Conservation (phyloP, 2,329 filamentous ascomycete genomes). For the Penicillium decumbens region DNA sequence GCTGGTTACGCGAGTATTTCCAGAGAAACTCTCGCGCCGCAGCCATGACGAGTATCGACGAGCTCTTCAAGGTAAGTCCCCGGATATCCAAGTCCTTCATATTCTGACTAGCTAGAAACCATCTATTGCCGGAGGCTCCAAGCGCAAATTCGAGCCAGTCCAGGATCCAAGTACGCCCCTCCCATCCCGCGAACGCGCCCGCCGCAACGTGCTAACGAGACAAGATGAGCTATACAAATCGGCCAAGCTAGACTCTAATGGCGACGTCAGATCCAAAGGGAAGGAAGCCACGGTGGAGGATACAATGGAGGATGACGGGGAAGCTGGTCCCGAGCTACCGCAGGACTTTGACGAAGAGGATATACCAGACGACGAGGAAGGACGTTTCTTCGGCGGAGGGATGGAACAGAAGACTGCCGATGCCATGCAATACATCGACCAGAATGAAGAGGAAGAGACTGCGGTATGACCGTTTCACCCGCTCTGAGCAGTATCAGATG, state of each 20-base stretch:
- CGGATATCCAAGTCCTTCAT: neutral
- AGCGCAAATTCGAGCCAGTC: conserved; percentile 57
- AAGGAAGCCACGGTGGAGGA: conserved; percentile 47
- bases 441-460: conserved; percentile 53
- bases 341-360: conserved; percentile 55
- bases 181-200: conserved; percentile 38
- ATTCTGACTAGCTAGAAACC: conserved; percentile 44
- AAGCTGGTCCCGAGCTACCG: conserved; percentile 53
- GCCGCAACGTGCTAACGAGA: conserved; percentile 55
- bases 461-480: conserved; percentile 30
- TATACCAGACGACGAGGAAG: conserved; percentile 75
- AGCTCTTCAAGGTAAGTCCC: conserved; percentile 53
- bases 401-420: conserved; percentile 75
- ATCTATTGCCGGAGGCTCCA: conserved; percentile 43
- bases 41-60: conserved; percentile 57
- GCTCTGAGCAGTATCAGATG: neutral
- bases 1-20: neutral
- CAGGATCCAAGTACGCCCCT: conserved; percentile 47
- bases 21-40: neutral
- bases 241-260: conserved; percentile 50
- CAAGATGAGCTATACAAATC: conserved; percentile 57
- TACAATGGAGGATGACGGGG: conserved; percentile 45
- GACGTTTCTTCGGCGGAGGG: conserved; percentile 91
- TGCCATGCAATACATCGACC: conserved; percentile 83
- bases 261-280: conserved; percentile 48